These are phyloP conservation scores for Naematelia aurantialba DNA, from an alignment of 768 basidiomycete species.

Conservation along the genomic window DNA sequence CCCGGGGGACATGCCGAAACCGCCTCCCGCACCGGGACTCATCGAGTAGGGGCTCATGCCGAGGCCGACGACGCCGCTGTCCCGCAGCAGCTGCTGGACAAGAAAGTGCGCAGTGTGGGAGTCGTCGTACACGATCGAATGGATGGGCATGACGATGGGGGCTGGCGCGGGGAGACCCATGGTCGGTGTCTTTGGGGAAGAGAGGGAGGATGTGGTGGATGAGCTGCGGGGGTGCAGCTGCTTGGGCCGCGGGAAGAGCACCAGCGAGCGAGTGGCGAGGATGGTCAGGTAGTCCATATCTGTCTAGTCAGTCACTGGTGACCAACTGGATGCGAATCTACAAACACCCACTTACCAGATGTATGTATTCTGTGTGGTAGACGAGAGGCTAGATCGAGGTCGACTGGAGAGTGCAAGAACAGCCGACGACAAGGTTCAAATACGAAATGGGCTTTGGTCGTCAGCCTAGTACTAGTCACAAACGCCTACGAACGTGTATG, in stretches of 20 bases:
- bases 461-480: neutral
- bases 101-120: slow-evolving; percentile 34
- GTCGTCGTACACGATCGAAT: slow-evolving; percentile 25
- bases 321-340: too few relatives aligned
- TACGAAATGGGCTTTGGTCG: neutral
- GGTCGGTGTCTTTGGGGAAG: slow-evolving; percentile 16
- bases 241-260: slow-evolving; percentile 20
- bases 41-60: slow-evolving; percentile 1
- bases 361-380: neutral
- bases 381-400: too few relatives aligned
- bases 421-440: too few relatives aligned
- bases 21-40: neutral
- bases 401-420: too few relatives aligned
- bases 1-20: neutral
- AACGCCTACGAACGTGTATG: neutral
- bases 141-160: slow-evolving; percentile 30
- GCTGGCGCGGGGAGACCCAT: slow-evolving; percentile 12
- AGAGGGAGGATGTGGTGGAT: slow-evolving; percentile 4
- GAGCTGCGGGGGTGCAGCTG: slow-evolving; percentile 4
- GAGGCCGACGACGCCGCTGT: neutral
- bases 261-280: slow-evolving; percentile 30
- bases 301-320: too few relatives aligned
- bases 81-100: slow-evolving; percentile 24
- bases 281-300: slow-evolving; percentile 42
- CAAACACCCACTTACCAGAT: neutral